phyloP scores from a whole-genome alignment of 1,139 yeast species.

The Taphrina confusa region DNA sequence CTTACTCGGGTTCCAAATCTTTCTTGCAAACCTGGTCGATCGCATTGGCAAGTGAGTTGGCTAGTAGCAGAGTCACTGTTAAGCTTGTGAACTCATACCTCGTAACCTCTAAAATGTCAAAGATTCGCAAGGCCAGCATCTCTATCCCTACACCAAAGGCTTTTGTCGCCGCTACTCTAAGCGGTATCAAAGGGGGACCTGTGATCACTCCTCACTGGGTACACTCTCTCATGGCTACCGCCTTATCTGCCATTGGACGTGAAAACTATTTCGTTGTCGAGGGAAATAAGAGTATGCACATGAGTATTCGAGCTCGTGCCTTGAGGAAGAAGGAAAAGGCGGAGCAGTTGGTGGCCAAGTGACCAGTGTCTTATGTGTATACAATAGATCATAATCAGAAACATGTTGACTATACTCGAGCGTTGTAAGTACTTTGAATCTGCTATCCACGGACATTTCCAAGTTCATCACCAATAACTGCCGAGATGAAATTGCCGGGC shows the following conservation, averaged over 20 bases:
- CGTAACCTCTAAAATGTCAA: conserved; percentile 95
- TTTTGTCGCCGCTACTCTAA: conserved; percentile 72
- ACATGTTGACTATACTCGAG: no score
- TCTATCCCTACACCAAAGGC: conserved; percentile 78
- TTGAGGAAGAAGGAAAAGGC: conserved; percentile 65
- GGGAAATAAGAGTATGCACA: conserved; percentile 74
- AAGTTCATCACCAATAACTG: no score
- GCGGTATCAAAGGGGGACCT: conserved; percentile 87
- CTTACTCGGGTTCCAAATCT: conserved; percentile 94
- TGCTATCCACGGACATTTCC: no score
- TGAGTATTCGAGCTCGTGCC: conserved; percentile 76
- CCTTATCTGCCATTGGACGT: conserved; percentile 22
- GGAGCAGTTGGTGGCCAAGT: conserved; percentile 17
- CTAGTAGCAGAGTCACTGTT: conserved; percentile 70
- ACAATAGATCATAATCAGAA: no score
- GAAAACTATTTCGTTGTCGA: conserved; percentile 57
- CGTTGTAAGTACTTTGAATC: no score
- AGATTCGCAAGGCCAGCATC: conserved; percentile 72
- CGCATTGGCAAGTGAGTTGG: conserved; percentile 85
- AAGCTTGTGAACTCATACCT: conserved; percentile 84
- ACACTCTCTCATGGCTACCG: conserved; percentile 84
- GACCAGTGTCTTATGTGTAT: no score
- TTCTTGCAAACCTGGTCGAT: conserved; percentile 90
- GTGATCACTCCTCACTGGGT: conserved; percentile 92
- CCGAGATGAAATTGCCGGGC: no score